Conservation (phyloP, 2,329 filamentous ascomycete genomes). For the Penicillium sp. region DNA sequence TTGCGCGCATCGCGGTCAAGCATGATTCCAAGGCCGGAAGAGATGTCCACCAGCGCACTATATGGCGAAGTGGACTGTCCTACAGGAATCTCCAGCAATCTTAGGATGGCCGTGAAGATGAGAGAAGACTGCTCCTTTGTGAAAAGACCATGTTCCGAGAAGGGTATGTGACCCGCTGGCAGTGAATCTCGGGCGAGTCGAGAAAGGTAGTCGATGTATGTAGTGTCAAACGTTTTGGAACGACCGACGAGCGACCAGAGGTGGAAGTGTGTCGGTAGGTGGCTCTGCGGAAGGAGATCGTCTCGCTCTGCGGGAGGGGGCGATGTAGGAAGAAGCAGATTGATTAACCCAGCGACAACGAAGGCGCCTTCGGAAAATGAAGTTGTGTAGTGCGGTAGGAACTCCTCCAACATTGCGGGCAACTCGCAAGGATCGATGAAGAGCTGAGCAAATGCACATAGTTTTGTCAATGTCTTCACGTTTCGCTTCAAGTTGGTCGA, state of each 20-base stretch:
- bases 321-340: constrained; percentile 79
- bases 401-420: constrained; percentile 72
- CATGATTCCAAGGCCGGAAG: constrained; percentile 75
- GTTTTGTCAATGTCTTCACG: constrained; percentile 71
- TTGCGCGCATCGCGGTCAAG: constrained; percentile 91
- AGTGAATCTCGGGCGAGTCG: constrained; percentile 80
- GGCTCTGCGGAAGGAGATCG: constrained; percentile 79
- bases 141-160: constrained; percentile 83
- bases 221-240: constrained; percentile 79
- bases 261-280: constrained; percentile 91
- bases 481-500: constrained; percentile 60
- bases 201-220: constrained; percentile 85
- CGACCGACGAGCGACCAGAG: constrained; percentile 90
- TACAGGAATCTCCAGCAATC: constrained; percentile 90
- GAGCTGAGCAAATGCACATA: constrained; percentile 81
- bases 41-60: constrained; percentile 69
- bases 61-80: constrained; percentile 94
- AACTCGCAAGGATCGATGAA: constrained; percentile 90
- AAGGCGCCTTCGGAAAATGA: constrained; percentile 90
- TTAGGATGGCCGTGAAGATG: constrained; percentile 84
- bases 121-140: constrained; percentile 85
- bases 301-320: constrained; percentile 62
- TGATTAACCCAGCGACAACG: constrained; percentile 82
- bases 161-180: constrained; percentile 67
- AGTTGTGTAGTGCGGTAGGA: constrained; percentile 83